Evolutionary conservation across 2,329 filamentous ascomycete species (phyloP).

Genomic region (Cytospora piceicola): DNA sequence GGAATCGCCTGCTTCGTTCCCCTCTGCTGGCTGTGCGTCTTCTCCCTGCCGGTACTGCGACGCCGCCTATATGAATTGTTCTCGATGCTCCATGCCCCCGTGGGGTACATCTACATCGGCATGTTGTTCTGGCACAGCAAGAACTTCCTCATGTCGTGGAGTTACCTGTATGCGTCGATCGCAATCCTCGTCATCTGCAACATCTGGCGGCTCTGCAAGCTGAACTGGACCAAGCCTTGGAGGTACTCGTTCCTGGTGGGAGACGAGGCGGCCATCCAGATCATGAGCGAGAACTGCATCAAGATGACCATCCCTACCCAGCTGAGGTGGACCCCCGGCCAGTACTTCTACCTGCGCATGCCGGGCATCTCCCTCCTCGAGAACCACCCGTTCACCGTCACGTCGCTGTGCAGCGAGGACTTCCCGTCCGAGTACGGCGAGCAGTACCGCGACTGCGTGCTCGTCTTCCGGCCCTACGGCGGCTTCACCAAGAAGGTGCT

Average conservation of each 20-base stretch:
- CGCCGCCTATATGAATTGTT: slow-evolving; percentile 85
- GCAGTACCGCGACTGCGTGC: slow-evolving; percentile 81
- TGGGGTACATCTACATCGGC: slow-evolving; percentile 77
- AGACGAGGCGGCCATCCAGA: slow-evolving; percentile 85
- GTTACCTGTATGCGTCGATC: slow-evolving; percentile 81
- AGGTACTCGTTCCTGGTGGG: slow-evolving; percentile 82
- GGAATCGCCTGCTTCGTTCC: slow-evolving; percentile 83
- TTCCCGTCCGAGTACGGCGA: slow-evolving; percentile 92
- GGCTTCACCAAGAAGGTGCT: slow-evolving; percentile 88
- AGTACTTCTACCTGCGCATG: slow-evolving; percentile 94
- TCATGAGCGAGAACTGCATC: slow-evolving; percentile 92
- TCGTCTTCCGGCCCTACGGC: slow-evolving; percentile 89
- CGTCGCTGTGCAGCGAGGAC: slow-evolving; percentile 89
- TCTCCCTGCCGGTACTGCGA: slow-evolving; percentile 79
- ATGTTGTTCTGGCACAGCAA: slow-evolving; percentile 96
- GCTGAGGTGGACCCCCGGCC: slow-evolving; percentile 89
- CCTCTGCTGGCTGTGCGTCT: slow-evolving; percentile 79
- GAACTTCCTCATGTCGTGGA: slow-evolving; percentile 89
- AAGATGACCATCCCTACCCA: slow-evolving; percentile 94
- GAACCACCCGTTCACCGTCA: slow-evolving; percentile 94
- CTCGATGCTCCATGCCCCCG: slow-evolving; percentile 78
- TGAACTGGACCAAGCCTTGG: slow-evolving; percentile 88
- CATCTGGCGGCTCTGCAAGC: slow-evolving; percentile 73
- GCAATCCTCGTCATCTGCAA: slow-evolving; percentile 81
- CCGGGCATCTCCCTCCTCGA: slow-evolving; percentile 88